Base-by-base conservation (phyloP, 257 asterid species). In the Capsicum pubescens region DNA sequence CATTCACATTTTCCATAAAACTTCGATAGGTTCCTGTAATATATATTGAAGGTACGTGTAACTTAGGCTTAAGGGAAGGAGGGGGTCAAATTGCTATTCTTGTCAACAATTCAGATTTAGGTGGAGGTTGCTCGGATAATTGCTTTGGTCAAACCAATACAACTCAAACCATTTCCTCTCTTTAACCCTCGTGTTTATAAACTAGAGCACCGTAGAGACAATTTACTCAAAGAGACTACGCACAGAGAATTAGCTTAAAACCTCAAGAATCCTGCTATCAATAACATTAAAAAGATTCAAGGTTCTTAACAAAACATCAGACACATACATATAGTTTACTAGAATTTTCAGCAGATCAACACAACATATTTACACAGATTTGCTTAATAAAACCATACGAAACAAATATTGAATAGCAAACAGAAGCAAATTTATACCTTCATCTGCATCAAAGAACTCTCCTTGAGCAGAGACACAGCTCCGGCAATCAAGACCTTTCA, bases 371-470 rank as follows among this genome's bases (percentile, higher is more conserved):
- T 12, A 19, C 80, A 74, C 11, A 19, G 13, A 74, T 74, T 74
- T 74, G 19, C 61, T 1, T 26, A 50, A 21, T 74, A 21, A 50
- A 50, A 50, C 44, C 1, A 4, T 7, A 50, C 1, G 61, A 74
- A 74, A 21, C 46, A 74, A 48, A 19, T 44, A 71, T 44, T n/a
- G 44, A 83, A 9, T 9, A 4, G 1, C 15, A 55, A 17, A 4
- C 50, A 12, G 64, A 26, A 48, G 8, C 36, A 21, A 66, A 80
- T 71, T 13, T 32, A 12, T 88, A 94, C 98, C 98, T 59, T 95
- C 99, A 83, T 82, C 88, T 2, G 99, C 99, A 85, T 95, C 99
- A 54, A 93, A 93, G 80, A 93, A 95, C 16, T 94, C 98, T 70
- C 94, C 94, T 58, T 86, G 92, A 64, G 88, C 86, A 14, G 97